Evolutionary conservation across 2,329 filamentous ascomycete species (phyloP), one percentile per base, ranked within the genome.

Genomic region (Emergomyces africanus): DNA sequence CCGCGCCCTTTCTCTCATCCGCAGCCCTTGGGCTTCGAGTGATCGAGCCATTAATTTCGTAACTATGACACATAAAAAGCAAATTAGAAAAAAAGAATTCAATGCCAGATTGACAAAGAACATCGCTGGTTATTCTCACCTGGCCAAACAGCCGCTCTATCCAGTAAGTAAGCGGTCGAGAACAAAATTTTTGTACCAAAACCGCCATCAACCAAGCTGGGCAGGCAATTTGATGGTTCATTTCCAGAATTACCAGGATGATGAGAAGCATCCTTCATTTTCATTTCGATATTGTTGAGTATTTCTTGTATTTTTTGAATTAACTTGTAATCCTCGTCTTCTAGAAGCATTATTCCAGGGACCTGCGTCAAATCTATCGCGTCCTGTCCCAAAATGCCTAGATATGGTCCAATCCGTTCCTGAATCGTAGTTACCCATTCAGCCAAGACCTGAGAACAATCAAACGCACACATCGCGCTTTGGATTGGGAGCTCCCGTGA

Each of bases 351-450:
- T 59, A 95, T 87, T 1, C 86, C 89, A 2, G 90, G 90, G 8
- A 95, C 88, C 65, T 91, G 86, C 0, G 80, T 78, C 57, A 89
- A 80, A 66, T 96, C 90, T 39, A 94, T 83, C 0, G 87, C 81
- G 63, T 95, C 88, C 60, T 87, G 86, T 14, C 92, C 92, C 1
- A 97, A 80, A 5, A 96, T 84, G 4, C 92, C 92, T 5, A 97
- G 73, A 67, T 94, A 95, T 4, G 85, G 84, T 0, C 92, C 92
- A n/a, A 96, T 88, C 9, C 94, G 87, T 68, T 96, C 91, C 71
- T 99, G 94, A 3, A 97, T 83, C 1, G 90, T 94, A 5, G 89
- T 88, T 46, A 94, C 83, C 92, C 92, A 99, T 73, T 97, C 92
- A 0, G 90, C 90, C 37, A 99, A 81, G 1, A 97, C 90, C 69